phyloP scores from a whole-genome alignment of 805 yeast species.

The Hanseniaspora hatyaiensis region DNA sequence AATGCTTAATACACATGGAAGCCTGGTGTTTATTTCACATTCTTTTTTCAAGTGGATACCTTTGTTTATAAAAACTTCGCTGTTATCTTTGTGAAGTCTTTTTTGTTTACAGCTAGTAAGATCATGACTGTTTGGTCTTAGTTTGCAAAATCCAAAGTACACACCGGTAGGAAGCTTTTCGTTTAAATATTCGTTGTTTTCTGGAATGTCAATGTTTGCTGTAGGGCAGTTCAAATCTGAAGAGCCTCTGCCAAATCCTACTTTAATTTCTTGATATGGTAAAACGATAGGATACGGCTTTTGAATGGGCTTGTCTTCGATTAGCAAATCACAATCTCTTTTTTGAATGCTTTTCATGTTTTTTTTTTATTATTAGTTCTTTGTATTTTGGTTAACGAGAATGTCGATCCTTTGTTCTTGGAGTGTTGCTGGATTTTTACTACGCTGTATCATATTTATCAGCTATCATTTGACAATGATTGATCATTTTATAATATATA shows the following conservation, averaged over 20 bases:
- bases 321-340: slow-evolving; percentile 24
- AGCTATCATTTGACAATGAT: no score
- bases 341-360: slow-evolving; percentile 4
- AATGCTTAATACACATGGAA: slow-evolving; percentile 88
- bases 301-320: slow-evolving; percentile 32
- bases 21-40: slow-evolving; percentile 31
- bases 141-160: slow-evolving; percentile 67
- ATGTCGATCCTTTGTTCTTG: no score
- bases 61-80: slow-evolving; percentile 43
- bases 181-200: slow-evolving; percentile 34
- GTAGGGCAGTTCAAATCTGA: slow-evolving; percentile 91
- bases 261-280: slow-evolving; percentile 38
- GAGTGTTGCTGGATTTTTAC: no score
- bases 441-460: no score
- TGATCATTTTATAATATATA: no score
- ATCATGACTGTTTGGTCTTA: slow-evolving; percentile 23
- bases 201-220: slow-evolving; percentile 65
- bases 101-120: slow-evolving; percentile 20
- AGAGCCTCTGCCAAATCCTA: slow-evolving; percentile 95
- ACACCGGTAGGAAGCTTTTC: slow-evolving; percentile 55
- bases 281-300: slow-evolving; percentile 41
- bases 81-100: slow-evolving; percentile 2
- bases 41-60: slow-evolving; percentile 39
- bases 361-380: not conserved
- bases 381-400: no score